Evolutionary conservation across 148 eudicot species (phyloP).

Genomic region (Fallopia convolvulus): DNA sequence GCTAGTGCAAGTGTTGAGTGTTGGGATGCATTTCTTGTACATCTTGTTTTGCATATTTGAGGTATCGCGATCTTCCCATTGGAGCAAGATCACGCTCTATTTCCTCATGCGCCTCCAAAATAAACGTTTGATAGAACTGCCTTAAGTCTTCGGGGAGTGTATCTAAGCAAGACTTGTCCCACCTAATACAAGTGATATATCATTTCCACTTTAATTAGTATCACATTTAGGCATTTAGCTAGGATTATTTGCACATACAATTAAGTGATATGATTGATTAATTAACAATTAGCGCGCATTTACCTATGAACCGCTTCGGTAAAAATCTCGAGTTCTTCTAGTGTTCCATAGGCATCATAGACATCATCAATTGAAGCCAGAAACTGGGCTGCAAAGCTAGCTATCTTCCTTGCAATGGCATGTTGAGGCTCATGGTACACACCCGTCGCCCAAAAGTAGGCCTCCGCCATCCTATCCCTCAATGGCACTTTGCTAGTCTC

Average conservation of each 20-base stretch:
- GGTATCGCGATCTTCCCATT: constrained; percentile 15
- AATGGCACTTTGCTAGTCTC: constrained; percentile 9
- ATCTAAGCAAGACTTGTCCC: constrained; percentile 16
- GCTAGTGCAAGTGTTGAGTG: no score
- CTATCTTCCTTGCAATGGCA: constrained; percentile 16
- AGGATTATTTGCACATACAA: no score
- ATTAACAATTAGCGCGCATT: no score
- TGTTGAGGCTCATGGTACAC: constrained; percentile 25
- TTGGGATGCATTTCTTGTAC: not conserved
- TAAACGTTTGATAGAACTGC: constrained; percentile 8
- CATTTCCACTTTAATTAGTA: no score
- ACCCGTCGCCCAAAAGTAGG: constrained; percentile 22
- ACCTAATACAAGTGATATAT: constrained; percentile 9
- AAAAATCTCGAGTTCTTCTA: not conserved
- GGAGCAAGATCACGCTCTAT: constrained; percentile 16
- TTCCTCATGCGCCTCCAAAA: constrained; percentile 16
- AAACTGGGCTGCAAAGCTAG: not conserved
- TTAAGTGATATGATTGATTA: no score
- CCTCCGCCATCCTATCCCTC: not conserved
- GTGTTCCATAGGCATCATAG: not conserved
- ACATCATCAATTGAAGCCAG: not conserved
- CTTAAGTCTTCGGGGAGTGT: constrained; percentile 20
- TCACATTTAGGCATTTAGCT: no score
- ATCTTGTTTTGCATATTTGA: constrained; percentile 9
- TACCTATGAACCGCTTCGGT: constrained; percentile 23